A percentile compares a stretch with the other conserved stretches of the same genome.
These are phyloP conservation scores for Sporisorium scitamineum DNA, from an alignment of 1,284 basidiomycete species.

Conservation along the genomic window DNA sequence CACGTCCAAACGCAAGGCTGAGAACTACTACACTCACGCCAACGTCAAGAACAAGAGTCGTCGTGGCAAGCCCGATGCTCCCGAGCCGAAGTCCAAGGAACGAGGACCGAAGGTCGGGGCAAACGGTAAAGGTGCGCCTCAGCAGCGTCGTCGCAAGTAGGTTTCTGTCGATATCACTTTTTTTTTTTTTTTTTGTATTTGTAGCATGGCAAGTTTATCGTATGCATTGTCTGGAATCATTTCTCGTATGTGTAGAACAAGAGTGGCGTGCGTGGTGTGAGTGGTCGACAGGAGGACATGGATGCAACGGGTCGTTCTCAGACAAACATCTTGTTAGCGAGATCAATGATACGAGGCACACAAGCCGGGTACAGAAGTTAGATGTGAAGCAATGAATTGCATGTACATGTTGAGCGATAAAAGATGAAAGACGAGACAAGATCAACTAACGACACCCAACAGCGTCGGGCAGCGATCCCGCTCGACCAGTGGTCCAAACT, in stretches of 20 bases:
- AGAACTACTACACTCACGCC: conserved; percentile 82
- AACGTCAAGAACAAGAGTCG: conserved; percentile 70
- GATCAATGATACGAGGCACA: background rate
- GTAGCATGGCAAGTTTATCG: background rate
- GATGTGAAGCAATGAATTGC: conserved; percentile 4
- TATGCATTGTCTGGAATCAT: background rate
- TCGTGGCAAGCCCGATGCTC: conserved; percentile 69
- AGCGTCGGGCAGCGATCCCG: background rate
- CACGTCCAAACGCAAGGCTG: conserved; percentile 78
- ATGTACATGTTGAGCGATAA: no score
- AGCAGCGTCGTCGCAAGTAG: conserved; percentile 41
- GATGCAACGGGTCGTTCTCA: background rate
- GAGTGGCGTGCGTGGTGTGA: background rate
- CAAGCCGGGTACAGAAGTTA: background rate
- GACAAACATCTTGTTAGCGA: background rate
- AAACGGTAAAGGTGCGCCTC: conserved; percentile 56
- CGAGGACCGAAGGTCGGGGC: conserved; percentile 59
- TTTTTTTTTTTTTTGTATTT: conserved; percentile 2
- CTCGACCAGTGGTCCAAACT: conserved; percentile 35
- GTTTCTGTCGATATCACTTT: background rate
- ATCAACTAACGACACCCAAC: background rate
- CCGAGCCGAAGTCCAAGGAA: conserved; percentile 52
- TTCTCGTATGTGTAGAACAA: background rate
- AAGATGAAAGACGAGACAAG: background rate
- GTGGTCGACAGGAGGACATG: background rate